phyloP scores from a whole-genome alignment of 257 asterid species.

The Przewalskia tangutica region DNA sequence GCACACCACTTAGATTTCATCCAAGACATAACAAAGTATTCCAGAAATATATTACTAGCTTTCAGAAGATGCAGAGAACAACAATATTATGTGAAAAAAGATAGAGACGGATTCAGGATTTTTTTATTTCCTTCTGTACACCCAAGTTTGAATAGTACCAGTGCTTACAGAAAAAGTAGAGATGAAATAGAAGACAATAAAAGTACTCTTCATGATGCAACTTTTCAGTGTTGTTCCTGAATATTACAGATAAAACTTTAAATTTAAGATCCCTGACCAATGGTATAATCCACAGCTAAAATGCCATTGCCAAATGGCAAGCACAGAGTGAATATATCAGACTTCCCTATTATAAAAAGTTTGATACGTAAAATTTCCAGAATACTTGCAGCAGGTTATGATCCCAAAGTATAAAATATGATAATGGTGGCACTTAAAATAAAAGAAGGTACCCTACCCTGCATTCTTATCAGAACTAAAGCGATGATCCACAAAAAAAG shows the following conservation, averaged over 20 bases:
- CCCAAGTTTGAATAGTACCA: not conserved
- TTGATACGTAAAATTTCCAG: not conserved
- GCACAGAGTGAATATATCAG: not conserved
- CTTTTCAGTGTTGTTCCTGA: not conserved
- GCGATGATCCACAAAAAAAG: not conserved
- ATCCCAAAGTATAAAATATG: not conserved
- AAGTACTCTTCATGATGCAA: not conserved
- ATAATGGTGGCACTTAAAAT: not conserved
- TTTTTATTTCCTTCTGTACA: not conserved
- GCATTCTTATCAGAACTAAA: not conserved
- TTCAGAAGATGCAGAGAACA: not conserved
- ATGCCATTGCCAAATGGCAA: not conserved
- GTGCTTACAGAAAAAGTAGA: not conserved
- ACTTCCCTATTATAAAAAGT: not conserved
- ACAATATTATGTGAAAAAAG: not conserved
- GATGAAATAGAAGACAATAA: not conserved
- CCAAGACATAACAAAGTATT: not conserved
- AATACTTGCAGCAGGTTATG: not conserved
- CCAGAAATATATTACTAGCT: not conserved
- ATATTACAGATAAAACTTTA: not conserved
- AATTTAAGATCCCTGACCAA: not conserved
- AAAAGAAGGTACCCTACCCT: not conserved
- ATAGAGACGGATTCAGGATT: not conserved
- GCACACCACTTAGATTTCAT: not conserved
- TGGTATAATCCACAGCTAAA: not conserved